Conservation (phyloP, 108 stramenopile species). For the Nitzschia sp. region DNA sequence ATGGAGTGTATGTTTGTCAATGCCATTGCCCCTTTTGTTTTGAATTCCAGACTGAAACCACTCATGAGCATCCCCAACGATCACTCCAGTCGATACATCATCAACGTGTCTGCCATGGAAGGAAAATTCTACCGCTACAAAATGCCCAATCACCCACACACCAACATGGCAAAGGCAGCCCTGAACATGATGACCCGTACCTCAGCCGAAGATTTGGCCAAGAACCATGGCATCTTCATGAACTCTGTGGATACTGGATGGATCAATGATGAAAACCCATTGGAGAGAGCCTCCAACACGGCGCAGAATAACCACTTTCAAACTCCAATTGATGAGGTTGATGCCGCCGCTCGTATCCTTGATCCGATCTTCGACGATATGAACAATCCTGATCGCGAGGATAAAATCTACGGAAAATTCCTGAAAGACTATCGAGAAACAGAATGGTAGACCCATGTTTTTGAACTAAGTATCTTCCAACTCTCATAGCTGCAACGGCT, state of each 20-base stretch:
- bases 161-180: conserved; percentile 93
- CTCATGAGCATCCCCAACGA: conserved; percentile 56
- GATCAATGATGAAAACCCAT: conserved; percentile 92
- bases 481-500: no score
- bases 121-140: conserved; percentile 93
- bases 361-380: conserved; percentile 81
- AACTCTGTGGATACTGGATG: conserved; percentile 92
- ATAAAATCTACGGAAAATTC: conserved; percentile 68
- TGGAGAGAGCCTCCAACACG: conserved; percentile 74
- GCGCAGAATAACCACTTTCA: conserved; percentile 81
- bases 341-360: conserved; percentile 85
- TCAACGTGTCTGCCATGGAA: conserved; percentile 93
- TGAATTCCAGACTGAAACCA: conserved; percentile 83
- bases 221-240: conserved; percentile 78
- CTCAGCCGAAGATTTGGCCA: conserved; percentile 79
- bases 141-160: conserved; percentile 88
- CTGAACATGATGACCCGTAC: conserved; percentile 93
- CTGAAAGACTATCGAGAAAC: conserved; percentile 85
- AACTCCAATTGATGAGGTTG: conserved; percentile 92
- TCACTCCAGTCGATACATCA: conserved; percentile 64
- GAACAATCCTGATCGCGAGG: conserved; percentile 20
- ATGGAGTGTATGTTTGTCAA: conserved; percentile 92
- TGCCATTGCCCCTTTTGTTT: conserved; percentile 87
- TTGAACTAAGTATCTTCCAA: no score
- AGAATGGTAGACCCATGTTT: conserved; percentile 76